These are phyloP conservation scores for Ceratobasidium theobromae DNA, from an alignment of 1,284 basidiomycete species.

Conservation along the genomic window DNA sequence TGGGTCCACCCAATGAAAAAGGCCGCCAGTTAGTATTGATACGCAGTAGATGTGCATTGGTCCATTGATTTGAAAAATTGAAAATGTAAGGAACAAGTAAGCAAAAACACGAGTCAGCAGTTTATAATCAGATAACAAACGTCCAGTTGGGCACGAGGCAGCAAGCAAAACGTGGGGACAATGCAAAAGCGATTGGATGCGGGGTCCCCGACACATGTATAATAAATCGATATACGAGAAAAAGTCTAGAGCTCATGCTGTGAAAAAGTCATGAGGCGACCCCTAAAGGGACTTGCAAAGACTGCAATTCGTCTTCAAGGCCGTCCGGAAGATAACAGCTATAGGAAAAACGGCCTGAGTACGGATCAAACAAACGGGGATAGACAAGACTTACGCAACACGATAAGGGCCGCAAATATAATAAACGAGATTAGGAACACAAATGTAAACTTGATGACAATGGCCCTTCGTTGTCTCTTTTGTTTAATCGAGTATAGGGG, in stretches of 20 bases:
- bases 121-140: slow-evolving; percentile 25
- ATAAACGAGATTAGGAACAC: slow-evolving; percentile 77
- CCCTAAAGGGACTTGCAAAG: slow-evolving; percentile 65
- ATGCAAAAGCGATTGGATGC: slow-evolving; percentile 15
- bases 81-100: slow-evolving; percentile 17
- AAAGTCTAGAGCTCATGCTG: slow-evolving; percentile 15
- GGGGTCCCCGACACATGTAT: slow-evolving; percentile 15
- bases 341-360: slow-evolving; percentile 32
- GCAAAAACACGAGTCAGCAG: slow-evolving; percentile 1
- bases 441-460: slow-evolving; percentile 68
- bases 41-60: slow-evolving; percentile 5
- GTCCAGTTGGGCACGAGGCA: slow-evolving; percentile 21
- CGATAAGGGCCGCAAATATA: slow-evolving; percentile 75
- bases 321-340: slow-evolving; percentile 64
- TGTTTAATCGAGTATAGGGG: slow-evolving; percentile 91
- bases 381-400: slow-evolving; percentile 60
- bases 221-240: slow-evolving; percentile 24
- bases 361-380: neutral
- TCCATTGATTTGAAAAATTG: slow-evolving; percentile 30
- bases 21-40: neutral
- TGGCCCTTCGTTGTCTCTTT: slow-evolving; percentile 81
- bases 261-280: slow-evolving; percentile 10
- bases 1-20: no score
- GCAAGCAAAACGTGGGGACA: slow-evolving; percentile 10
- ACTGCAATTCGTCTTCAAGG: slow-evolving; percentile 60